Evolutionary conservation across 106 monocot species (phyloP), one percentile per base, ranked within the genome.

Genomic region (Vanilla planifolia): DNA sequence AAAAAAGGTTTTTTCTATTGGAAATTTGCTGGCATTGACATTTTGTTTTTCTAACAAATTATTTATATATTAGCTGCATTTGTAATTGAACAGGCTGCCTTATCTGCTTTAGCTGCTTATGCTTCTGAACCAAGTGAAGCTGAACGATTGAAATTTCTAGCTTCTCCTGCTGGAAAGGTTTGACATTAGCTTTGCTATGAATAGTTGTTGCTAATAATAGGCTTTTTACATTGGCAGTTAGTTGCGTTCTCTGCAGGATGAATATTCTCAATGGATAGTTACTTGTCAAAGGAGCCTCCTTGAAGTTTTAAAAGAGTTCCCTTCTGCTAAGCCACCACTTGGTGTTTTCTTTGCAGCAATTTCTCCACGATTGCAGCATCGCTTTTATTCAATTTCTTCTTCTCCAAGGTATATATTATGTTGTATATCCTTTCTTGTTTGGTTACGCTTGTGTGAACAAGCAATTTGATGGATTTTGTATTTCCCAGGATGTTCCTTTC

Each of bases 91-190:
- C 76, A 88, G 88, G 69, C 79, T 71, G 83, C 79, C 62, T 72
- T 88, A 66, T 28, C 71, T 67, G 83, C 88, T 45, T 64, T 88
- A 61, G 88, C 88, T 77, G 83, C 79, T 9, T 80, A 88, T 83
- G 77, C 88, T 52, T 83, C 88, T 77, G 83, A 88, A 63, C 70
- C 88, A 30, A 65, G 14, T 65, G 88, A 88, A 77, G 88, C 88
- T 43, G 88, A 80, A 43, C 65, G 69, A 51, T 65, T 88, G 35
- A 76, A 67, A 34, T 63, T 71, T 66, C 70, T 88, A 41, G 83
- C 88, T 57, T 83, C 88, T 71, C 83, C 83, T 73, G 75, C 77
- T 51, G 88, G 88, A 65, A 88, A 88, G 88, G 88, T 88, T 66
- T 14, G 78, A n/a, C 40, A 30, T 58, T 37, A 17, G 19, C 25